Evolutionary conservation across 1,139 yeast genomes (phyloP), one percentile per base, ranked within the genome.

Genomic region (Citeromyces hawaiiensis): DNA sequence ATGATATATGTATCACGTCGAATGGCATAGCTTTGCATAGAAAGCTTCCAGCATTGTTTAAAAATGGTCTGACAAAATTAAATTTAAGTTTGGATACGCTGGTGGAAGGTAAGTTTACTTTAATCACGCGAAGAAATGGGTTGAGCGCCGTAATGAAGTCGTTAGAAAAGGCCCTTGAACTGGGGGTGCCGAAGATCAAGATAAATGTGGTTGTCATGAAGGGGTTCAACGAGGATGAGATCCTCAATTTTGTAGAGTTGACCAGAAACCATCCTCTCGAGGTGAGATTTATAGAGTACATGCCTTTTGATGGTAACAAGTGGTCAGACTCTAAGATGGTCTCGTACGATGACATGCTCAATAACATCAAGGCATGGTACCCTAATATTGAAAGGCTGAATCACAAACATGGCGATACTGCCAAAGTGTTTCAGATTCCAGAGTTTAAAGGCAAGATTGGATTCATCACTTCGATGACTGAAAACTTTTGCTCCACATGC

Each of bases 241-340:
- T 70, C 4, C 43, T 59, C 18, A 62, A 66, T 42, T 70, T 70
- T 50, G 69, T 67, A 2, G 56, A 55, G 17, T 42, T 70, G 39
- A 59, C 71, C 4, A 48, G 51, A 38, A 52, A 57, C 35, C 48
- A 53, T 34, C 61, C 64, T 3, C 44, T 70, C 4, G 73, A 70
- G 43, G 64, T 70, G 27, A 56, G 76, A 38, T 70, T 70, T 47
- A 70, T 70, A 34, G 76, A 70, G 47, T 70, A 69, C 50, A 70
- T 70, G 76, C 76, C 76, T 3, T 70, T 70, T 47, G 69, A 59
- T 43, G 76, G 76, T 3, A 70, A 70, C 51, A 64, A 63, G 44
- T 70, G 75, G 74, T 55, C 62, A 17, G 45, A 54, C 32, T 45
- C 51, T 10, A 69, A 69, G 44, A 58, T 70, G 61, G 57, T 67